phyloP scores from a whole-genome alignment of 768 basidiomycete species.

The Lactarius hatsudake region DNA sequence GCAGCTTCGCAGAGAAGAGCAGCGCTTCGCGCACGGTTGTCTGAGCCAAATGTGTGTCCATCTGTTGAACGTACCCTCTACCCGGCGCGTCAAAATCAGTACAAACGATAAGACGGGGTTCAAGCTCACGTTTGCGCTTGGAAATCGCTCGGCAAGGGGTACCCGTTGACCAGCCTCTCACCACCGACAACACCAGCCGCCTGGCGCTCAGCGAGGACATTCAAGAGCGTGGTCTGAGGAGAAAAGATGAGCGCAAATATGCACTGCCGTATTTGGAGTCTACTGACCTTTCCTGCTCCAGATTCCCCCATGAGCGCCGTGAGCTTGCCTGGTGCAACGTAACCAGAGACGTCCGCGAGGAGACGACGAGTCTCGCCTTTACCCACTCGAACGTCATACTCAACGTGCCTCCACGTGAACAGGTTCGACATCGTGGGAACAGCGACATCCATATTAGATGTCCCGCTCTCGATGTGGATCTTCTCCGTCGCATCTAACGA shows the following conservation, averaged over 20 bases:
- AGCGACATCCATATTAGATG: slow-evolving; percentile 16
- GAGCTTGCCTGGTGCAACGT: slow-evolving; percentile 82
- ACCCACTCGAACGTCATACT: slow-evolving; percentile 71
- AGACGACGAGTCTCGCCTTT: slow-evolving; percentile 53
- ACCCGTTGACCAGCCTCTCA: slow-evolving; percentile 63
- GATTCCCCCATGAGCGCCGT: slow-evolving; percentile 89
- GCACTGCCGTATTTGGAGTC: not conserved
- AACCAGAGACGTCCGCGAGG: slow-evolving; percentile 75
- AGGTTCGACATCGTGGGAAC: slow-evolving; percentile 42
- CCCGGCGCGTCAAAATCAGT: slow-evolving; percentile 25
- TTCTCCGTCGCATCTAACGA: slow-evolving; percentile 6
- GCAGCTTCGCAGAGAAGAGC: slow-evolving; percentile 80
- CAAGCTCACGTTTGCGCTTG: slow-evolving; percentile 65
- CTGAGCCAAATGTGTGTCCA: slow-evolving; percentile 82
- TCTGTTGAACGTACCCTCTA: slow-evolving; percentile 49
- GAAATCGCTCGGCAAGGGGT: slow-evolving; percentile 55
- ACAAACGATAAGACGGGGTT: slow-evolving; percentile 31
- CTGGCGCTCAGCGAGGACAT: slow-evolving; percentile 70
- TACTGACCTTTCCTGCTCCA: slow-evolving; percentile 54
- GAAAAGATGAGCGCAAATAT: not conserved
- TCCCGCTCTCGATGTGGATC: not conserved
- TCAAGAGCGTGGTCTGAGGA: slow-evolving; percentile 60
- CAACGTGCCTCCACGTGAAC: slow-evolving; percentile 81
- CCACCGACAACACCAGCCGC: slow-evolving; percentile 67
- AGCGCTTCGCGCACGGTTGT: slow-evolving; percentile 82